Conservation (phyloP, 1,284 basidiomycete species). For the Marasmius sp. region DNA sequence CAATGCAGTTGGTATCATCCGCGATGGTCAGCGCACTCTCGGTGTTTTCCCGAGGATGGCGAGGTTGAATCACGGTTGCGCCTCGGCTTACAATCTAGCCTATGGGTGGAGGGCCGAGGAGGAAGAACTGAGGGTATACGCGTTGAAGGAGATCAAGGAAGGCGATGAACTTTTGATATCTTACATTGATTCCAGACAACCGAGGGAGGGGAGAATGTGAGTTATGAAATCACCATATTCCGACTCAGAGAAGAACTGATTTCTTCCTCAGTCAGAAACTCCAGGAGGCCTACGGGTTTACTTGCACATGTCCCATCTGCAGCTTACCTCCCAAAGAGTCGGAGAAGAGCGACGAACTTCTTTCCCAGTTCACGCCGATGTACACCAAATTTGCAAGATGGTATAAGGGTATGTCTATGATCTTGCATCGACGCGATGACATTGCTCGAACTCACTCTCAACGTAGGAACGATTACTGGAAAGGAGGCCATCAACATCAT, state of each 20-base stretch:
- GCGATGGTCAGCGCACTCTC: slow-evolving; percentile 29
- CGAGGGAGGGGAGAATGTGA: slow-evolving; percentile 52
- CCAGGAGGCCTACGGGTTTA: slow-evolving; percentile 50
- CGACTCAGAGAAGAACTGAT: neutral
- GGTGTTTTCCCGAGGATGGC: slow-evolving; percentile 64
- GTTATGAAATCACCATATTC: slow-evolving; percentile 2
- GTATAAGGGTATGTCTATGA: slow-evolving; percentile 30
- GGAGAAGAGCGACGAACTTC: slow-evolving; percentile 45
- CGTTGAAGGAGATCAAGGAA: slow-evolving; percentile 47
- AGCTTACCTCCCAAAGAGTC: slow-evolving; percentile 49
- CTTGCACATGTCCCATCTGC: slow-evolving; percentile 57
- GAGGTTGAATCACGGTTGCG: slow-evolving; percentile 64
- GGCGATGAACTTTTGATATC: slow-evolving; percentile 64
- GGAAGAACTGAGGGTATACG: slow-evolving; percentile 49
- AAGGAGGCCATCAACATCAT: slow-evolving; percentile 46
- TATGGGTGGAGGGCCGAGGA: slow-evolving; percentile 57
- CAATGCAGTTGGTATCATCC: slow-evolving; percentile 56
- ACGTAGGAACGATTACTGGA: slow-evolving; percentile 36
- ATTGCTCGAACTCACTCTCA: neutral
- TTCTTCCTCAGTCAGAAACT: slow-evolving; percentile 40
- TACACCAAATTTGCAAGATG: slow-evolving; percentile 47
- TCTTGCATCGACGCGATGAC: neutral
- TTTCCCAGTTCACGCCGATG: slow-evolving; percentile 43
- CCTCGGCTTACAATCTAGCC: slow-evolving; percentile 60
- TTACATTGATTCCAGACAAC: slow-evolving; percentile 54